These are phyloP conservation scores for Phaeoacremonium minimum DNA, from an alignment of 2,329 filamentous ascomycete genomes.

Conservation along the genomic window DNA sequence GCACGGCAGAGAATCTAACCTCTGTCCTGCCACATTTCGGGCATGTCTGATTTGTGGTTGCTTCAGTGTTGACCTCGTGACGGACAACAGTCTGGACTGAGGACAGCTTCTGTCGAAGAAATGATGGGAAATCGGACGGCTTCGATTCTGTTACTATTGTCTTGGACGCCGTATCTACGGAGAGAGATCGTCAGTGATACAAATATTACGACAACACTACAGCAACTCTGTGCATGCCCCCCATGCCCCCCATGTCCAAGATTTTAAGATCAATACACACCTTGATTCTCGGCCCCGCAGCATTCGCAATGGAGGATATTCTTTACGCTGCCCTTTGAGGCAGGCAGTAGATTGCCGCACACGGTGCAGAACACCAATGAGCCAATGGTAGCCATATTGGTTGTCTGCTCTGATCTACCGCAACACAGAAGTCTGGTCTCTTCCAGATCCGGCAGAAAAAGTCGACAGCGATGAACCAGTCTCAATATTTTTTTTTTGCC, in stretches of 20 bases:
- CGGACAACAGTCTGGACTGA: slow-evolving; percentile 77
- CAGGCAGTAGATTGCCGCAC: slow-evolving; percentile 85
- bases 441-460: no score
- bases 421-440: no score
- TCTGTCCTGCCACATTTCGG: slow-evolving; percentile 76
- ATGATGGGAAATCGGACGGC: slow-evolving; percentile 82
- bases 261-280: slow-evolving; percentile 46
- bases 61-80: slow-evolving; percentile 72
- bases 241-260: no score
- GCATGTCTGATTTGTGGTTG: slow-evolving; percentile 64
- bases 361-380: slow-evolving; percentile 90
- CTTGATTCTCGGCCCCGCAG: slow-evolving; percentile 81
- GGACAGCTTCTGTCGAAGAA: slow-evolving; percentile 83
- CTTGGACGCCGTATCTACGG: slow-evolving; percentile 67
- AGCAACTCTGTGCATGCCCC: no score
- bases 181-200: not conserved
- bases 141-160: slow-evolving; percentile 81
- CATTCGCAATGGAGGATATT: slow-evolving; percentile 77
- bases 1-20: slow-evolving; percentile 80
- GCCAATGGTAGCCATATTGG: slow-evolving; percentile 78
- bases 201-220: no score
- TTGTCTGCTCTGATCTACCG: no score
- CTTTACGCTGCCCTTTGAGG: slow-evolving; percentile 71
- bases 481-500: no score
- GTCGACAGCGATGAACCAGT: no score